Evolutionary conservation across 2,329 filamentous ascomycete species (phyloP), one percentile per base, ranked within the genome.

Genomic region (Ilyonectria sp.): DNA sequence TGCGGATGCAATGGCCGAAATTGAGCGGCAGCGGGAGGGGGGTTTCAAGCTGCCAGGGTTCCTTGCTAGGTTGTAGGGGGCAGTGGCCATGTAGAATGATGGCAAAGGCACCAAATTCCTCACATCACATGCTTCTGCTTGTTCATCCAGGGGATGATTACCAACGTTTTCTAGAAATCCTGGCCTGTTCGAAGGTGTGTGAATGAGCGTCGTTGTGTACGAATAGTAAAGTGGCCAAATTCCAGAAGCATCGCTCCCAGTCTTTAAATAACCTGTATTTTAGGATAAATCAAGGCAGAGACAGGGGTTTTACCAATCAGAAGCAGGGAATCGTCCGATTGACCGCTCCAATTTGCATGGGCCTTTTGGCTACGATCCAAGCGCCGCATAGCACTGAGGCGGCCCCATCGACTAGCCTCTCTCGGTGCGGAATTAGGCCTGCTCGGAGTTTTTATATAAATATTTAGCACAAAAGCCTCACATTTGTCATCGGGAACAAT

Each of bases 1-100:
- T 19, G 67, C 64, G 11, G 55, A 66, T 13, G 67, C 67, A 10
- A 43, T 46, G 43, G 62, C 57, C 3, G 66, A 68, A n/a, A 63
- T 68, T 37, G 44, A 68, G 40, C 29, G 50, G 2, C 58, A 53
- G 26, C 57, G 29, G 2, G 60, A 53, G 35, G 21, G 56, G 10
- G 65, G 65, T 0, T 52, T 50, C 29, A 56, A 52, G 40, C 49
- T 68, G 31, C 49, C 61, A 4, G 47, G 63, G 19, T 55, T 68
- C 11, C 29, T 60, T 23, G 23, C 46, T 8, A 37, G n/a, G n/a
- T 35, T 53, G 11, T 60, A 53, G 17, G 4, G 10, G 9, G 10
- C 33, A 43, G 29, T 46, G 37, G 7, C 7, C 15, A 43, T 21
- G 8, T 3, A 11, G 3, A 44, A 9, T 21, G 15, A 2, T 23